phyloP scores from a whole-genome alignment of 352 stramenopile genomes.

The Phytophthora agathidicida region DNA sequence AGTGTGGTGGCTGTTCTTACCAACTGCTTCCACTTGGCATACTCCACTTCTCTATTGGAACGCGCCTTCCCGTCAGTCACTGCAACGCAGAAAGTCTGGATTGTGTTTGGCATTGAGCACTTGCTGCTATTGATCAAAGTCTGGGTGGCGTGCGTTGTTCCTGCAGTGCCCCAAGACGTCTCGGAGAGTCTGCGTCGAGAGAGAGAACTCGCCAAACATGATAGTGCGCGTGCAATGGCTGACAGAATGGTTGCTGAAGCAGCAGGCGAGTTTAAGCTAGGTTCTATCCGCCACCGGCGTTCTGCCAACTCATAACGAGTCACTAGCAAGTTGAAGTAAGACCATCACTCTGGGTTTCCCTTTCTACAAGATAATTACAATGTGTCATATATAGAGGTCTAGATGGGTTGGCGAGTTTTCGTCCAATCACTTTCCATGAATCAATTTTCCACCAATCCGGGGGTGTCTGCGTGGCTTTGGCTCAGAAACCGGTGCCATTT shows the following conservation, averaged over 20 bases:
- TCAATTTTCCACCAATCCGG: constrained; percentile 2
- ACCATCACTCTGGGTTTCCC: constrained; percentile 11
- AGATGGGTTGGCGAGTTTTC: constrained; percentile 2
- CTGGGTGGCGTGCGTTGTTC: constrained; percentile 65
- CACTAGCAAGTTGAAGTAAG: constrained; percentile 16
- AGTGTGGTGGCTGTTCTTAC: constrained; percentile 95
- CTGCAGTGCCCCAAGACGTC: constrained; percentile 60
- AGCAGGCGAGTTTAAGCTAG: not conserved
- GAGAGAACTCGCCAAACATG: constrained; percentile 67
- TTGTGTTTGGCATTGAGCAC: constrained; percentile 82
- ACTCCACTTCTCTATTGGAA: constrained; percentile 79
- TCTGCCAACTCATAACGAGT: no score
- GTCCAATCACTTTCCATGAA: not conserved
- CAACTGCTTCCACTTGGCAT: constrained; percentile 95
- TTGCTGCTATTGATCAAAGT: constrained; percentile 67
- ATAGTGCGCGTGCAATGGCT: constrained; percentile 72
- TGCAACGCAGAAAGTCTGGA: constrained; percentile 68
- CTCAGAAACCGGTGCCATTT: not conserved
- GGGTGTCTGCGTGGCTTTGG: constrained; percentile 8
- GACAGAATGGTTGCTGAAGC: constrained; percentile 24
- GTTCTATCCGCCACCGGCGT: constrained; percentile 1
- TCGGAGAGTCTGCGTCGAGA: constrained; percentile 54
- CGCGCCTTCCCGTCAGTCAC: constrained; percentile 41
- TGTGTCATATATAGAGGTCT: constrained; percentile 7
- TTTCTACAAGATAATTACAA: constrained; percentile 6